Percentiles rank a stretch among this genome's conserved stretches.
Evolutionary conservation across 2,329 filamentous ascomycete species (phyloP).

Genomic region (Volutella citrinella): DNA sequence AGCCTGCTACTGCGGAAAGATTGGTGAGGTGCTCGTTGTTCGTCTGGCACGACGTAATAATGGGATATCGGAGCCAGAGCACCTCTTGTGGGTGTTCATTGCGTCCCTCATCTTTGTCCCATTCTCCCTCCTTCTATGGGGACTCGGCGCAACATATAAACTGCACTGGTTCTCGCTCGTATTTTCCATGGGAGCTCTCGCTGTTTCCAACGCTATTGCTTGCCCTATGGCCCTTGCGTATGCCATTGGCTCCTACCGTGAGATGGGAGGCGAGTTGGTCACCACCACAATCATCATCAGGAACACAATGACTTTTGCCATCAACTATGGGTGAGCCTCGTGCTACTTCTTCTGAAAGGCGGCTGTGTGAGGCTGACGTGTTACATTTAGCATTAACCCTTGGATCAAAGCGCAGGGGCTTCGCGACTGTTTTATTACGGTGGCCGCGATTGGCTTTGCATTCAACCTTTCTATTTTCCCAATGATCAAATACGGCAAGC

Average conservation of each 20-base stretch:
- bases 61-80: conserved; percentile 40
- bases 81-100: conserved; percentile 39
- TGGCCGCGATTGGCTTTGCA: too few relatives aligned
- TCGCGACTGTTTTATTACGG: too few relatives aligned
- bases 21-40: too few relatives aligned
- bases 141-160: conserved; percentile 32
- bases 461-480: too few relatives aligned
- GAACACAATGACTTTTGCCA: not conserved
- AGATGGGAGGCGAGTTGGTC: not conserved
- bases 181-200: conserved; percentile 18
- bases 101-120: conserved; percentile 29
- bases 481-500: too few relatives aligned
- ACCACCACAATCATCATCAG: not conserved
- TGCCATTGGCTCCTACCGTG: not conserved
- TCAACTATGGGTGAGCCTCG: not conserved
- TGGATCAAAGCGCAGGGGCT: too few relatives aligned
- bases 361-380: too few relatives aligned
- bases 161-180: conserved; percentile 42
- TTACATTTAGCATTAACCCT: too few relatives aligned
- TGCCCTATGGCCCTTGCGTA: not conserved
- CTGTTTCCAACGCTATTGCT: not conserved
- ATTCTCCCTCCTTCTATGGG: conserved; percentile 29
- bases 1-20: too few relatives aligned
- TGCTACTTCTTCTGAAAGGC: too few relatives aligned
- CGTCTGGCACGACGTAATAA: conserved; percentile 38